Evolutionary conservation across 169 alveolate genomes (phyloP), one percentile per base, ranked within the genome.

Genomic region (Plasmodium ovale): DNA sequence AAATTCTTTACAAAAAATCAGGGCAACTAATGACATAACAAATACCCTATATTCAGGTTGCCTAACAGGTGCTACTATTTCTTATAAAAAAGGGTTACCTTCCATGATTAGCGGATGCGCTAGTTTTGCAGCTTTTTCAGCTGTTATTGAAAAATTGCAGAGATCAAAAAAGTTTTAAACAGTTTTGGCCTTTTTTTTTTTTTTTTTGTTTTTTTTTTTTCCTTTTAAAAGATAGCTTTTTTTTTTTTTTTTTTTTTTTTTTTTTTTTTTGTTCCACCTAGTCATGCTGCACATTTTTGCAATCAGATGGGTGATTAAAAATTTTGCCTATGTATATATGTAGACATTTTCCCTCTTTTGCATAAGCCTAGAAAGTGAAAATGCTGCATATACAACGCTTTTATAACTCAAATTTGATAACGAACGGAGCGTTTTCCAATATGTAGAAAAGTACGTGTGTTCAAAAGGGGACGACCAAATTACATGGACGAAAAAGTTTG

Each of bases 71-170:
- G 95, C 95, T 53, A 65, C 91, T 19, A 87, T 93, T 39, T 90
- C 95, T 29, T 79, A 88, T 77, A 87, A 60, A 87, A 94, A 94
- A 73, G 95, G 95, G 44, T 74, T 91, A 16, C 88, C 92, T 53
- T 92, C 93, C 16, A 88, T 88, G 90, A 54, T 88, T 29, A 87
- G 84, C 9, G 93, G 95, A 53, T 88, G 95, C 70, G 89, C 93
- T 19, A 92, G 95, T 3, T 92, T 92, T 84, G 95, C 92, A n/a
- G 95, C 95, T 53, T 92, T 92, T 85, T 90, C 95, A 23, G 92
- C 72, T 25, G 73, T 71, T 62, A 88, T 92, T 87, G 95, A 92
- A 77, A 77, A 77, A 44, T 77, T 60, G 77, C 88, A 77, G 47
- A 77, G 62, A 37, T 77, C 88, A 23, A 60, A 60, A 5, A 77